Conservation (phyloP, 805 yeast species). For the Ogataea dorogensis region DNA sequence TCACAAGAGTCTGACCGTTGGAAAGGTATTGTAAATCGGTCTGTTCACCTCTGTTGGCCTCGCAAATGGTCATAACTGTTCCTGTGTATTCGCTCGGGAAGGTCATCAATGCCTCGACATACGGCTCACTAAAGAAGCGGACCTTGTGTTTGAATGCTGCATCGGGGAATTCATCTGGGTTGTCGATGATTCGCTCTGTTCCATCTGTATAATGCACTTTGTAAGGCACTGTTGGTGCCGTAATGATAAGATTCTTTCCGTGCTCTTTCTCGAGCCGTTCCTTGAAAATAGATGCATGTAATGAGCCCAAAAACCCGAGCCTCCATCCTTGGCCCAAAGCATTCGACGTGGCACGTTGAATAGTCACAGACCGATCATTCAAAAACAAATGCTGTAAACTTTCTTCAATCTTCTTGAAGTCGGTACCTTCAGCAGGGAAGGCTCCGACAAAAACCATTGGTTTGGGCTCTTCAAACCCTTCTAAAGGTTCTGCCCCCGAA, state of each 20-base stretch:
- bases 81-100: conserved; percentile 90
- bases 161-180: conserved; percentile 92
- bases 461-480: conserved; percentile 94
- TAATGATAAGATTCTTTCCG: conserved; percentile 86
- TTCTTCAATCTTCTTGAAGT: conserved; percentile 86
- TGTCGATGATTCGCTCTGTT: conserved; percentile 62
- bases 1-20: conserved; percentile 77
- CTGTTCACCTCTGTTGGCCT: conserved; percentile 79
- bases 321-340: conserved; percentile 99
- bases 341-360: conserved; percentile 86
- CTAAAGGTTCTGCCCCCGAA: conserved; percentile 66
- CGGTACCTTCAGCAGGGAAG: conserved; percentile 92
- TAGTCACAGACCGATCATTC: conserved; percentile 87
- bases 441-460: conserved; percentile 99
- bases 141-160: conserved; percentile 40
- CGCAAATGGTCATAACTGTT: conserved; percentile 81
- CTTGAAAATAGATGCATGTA: conserved; percentile 92
- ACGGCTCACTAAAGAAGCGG: conserved; percentile 72
- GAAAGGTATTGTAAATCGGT: conserved; percentile 71
- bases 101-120: conserved; percentile 85
- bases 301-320: conserved; percentile 87
- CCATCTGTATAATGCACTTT: conserved; percentile 70
- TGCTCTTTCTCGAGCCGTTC: conserved; percentile 91
- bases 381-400: conserved; percentile 83
- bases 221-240: conserved; percentile 96